phyloP scores from a whole-genome alignment of 805 yeast species.

The Kodamaea lidongshanica region DNA sequence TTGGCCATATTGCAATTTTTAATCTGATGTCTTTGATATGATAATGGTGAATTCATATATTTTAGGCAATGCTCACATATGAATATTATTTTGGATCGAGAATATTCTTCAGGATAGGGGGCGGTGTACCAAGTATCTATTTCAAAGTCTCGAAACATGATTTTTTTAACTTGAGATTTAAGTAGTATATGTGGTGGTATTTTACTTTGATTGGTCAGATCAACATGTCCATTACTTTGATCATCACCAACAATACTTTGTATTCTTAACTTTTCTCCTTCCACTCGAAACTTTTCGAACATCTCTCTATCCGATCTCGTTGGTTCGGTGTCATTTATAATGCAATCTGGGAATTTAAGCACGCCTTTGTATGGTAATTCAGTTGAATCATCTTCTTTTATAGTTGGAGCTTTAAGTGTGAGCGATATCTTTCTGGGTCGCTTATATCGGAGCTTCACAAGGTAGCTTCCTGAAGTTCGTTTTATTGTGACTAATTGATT shows the following conservation, averaged over 20 bases:
- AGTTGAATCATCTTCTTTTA: constrained; percentile 11
- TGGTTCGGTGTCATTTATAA: constrained; percentile 59
- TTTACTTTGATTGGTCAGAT: not conserved
- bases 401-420: constrained; percentile 1
- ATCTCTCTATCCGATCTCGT: constrained; percentile 41
- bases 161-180: constrained; percentile 46
- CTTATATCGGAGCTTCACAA: not conserved
- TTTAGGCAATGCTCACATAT: constrained; percentile 82
- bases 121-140: constrained; percentile 90
- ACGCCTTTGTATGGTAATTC: constrained; percentile 69
- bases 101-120: constrained; percentile 86
- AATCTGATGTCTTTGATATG: constrained; percentile 60
- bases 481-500: constrained; percentile 2
- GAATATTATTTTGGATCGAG: constrained; percentile 54
- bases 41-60: constrained; percentile 66
- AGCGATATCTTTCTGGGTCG: constrained; percentile 2
- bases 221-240: not conserved
- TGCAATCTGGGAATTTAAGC: constrained; percentile 50
- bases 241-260: constrained; percentile 11
- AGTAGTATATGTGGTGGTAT: constrained; percentile 15
- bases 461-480: constrained; percentile 1
- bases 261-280: constrained; percentile 35
- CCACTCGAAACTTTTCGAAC: constrained; percentile 38
- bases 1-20: constrained; percentile 56
- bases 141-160: constrained; percentile 66